Evolutionary conservation across 371 early-diverging fungal genomes (phyloP).

Genomic region (Apophysomyces ossiformis): DNA sequence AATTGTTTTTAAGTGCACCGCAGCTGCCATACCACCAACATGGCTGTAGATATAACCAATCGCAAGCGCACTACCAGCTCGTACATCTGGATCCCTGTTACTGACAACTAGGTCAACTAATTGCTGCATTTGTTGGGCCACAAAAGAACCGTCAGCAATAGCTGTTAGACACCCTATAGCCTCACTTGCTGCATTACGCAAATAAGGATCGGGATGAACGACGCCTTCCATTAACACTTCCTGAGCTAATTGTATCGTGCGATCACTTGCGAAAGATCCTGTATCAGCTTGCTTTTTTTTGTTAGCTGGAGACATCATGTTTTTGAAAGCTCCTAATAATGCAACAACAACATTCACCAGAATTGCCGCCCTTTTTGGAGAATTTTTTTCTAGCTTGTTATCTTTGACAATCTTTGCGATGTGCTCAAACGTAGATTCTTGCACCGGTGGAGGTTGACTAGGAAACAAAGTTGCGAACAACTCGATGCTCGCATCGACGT

Average conservation of each 20-base stretch:
- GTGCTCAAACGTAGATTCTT: conserved; percentile 79
- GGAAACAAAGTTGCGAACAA: conserved; percentile 78
- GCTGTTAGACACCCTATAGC: conserved; percentile 84
- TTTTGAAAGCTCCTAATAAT: conserved; percentile 70
- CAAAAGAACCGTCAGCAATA: conserved; percentile 73
- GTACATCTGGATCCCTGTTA: conserved; percentile 90
- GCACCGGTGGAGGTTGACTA: conserved; percentile 64
- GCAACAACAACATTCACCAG: conserved; percentile 81
- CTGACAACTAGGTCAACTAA: conserved; percentile 89
- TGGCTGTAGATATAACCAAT: conserved; percentile 88
- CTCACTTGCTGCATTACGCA: conserved; percentile 83
- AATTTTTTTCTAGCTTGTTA: conserved; percentile 68
- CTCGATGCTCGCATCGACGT: conserved; percentile 56
- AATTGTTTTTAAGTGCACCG: conserved; percentile 82
- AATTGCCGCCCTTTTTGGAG: conserved; percentile 77
- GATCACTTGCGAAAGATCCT: conserved; percentile 43
- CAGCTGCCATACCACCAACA: conserved; percentile 91
- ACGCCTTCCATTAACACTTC: conserved; percentile 72
- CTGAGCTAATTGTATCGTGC: conserved; percentile 55
- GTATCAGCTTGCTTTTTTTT: conserved; percentile 36
- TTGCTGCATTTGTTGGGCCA: conserved; percentile 80
- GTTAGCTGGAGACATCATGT: conserved; percentile 49
- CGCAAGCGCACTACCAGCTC: conserved; percentile 91
- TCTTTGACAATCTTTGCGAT: conserved; percentile 71
- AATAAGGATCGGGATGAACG: conserved; percentile 69